These are phyloP conservation scores for Conringia planisiliqua DNA, from an alignment of 345 rosid species.

Conservation along the genomic window DNA sequence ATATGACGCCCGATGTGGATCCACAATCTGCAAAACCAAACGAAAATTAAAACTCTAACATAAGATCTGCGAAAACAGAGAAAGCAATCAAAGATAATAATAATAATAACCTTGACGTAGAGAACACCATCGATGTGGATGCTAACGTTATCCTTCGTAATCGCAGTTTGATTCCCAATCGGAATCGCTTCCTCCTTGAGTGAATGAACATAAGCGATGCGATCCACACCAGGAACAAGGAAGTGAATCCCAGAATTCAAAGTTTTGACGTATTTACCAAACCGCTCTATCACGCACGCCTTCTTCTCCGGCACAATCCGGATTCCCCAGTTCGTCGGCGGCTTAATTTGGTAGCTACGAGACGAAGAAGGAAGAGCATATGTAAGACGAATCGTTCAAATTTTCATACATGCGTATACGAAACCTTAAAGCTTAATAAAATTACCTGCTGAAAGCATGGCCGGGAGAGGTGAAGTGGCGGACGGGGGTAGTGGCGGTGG, in stretches of 20 bases:
- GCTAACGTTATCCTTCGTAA: conserved; percentile 94
- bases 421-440: not conserved
- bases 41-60: too few relatives aligned
- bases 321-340: conserved; percentile 90
- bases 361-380: not conserved
- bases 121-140: conserved; percentile 89
- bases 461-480: conserved; percentile 32
- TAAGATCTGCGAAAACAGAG: not conserved
- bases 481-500: not conserved
- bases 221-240: conserved; percentile 81
- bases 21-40: conserved; percentile 58
- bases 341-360: conserved; percentile 60
- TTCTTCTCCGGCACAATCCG: conserved; percentile 84
- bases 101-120: conserved; percentile 63
- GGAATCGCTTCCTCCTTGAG: conserved; percentile 96
- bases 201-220: conserved; percentile 92
- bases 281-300: conserved; percentile 86
- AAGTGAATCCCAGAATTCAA: conserved; percentile 82
- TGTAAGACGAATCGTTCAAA: too few relatives aligned
- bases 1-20: conserved; percentile 82
- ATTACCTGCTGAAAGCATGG: conserved; percentile 39
- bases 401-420: not conserved
- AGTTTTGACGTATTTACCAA: conserved; percentile 78
- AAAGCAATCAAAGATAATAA: not conserved
- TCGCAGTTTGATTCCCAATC: conserved; percentile 85